Conservation (phyloP, 176 grass and related monocot genomes). For the Oryza glumipatula region DNA sequence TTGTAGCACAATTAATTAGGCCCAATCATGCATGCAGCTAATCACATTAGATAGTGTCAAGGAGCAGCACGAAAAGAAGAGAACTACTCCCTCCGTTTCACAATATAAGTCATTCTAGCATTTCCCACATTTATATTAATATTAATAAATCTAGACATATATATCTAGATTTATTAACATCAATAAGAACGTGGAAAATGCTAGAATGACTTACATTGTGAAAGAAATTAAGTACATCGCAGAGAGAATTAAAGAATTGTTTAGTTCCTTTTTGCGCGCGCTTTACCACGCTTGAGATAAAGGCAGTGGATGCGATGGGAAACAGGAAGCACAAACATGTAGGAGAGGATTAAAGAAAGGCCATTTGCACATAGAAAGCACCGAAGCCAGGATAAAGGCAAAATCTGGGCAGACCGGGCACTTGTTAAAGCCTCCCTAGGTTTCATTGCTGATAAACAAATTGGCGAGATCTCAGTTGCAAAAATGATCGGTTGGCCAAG, state of each 20-base stretch:
- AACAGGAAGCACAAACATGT: slow-evolving; percentile 7
- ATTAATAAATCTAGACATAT: too few species aligned
- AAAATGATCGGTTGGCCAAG: slow-evolving; percentile 22
- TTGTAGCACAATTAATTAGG: neutral
- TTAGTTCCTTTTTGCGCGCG: neutral
- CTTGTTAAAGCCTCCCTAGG: slow-evolving; percentile 28
- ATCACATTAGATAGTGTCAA: neutral
- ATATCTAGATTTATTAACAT: too few species aligned
- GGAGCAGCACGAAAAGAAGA: neutral
- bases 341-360: slow-evolving; percentile 32
- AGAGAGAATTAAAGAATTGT: neutral
- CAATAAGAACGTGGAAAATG: too few species aligned
- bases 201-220: too few species aligned
- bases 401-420: slow-evolving; percentile 17
- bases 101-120: too few species aligned
- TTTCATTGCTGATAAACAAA: slow-evolving; percentile 35
- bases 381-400: slow-evolving; percentile 39
- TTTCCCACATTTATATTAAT: too few species aligned
- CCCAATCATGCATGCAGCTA: neutral
- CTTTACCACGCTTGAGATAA: neutral
- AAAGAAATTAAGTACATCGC: neutral
- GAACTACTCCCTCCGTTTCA: neutral
- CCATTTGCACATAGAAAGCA: slow-evolving; percentile 48
- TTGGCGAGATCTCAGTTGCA: slow-evolving; percentile 10
- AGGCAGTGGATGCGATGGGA: neutral